A percentile compares a stretch with the other conserved stretches of the same genome.
phyloP scores from a whole-genome alignment of 129 eudicot species.

The Daucus carota region DH1_v3.0 NC_030389.2:11638501-11639000 shows the following conservation, averaged over 20 bases:
- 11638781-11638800: constrained; percentile 61
- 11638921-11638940: neutral
- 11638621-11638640: constrained; percentile 36
- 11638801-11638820: constrained; percentile 77
- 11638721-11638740: constrained; percentile 66
- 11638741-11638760: constrained; percentile 45
- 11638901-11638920: neutral
- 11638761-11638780: constrained; percentile 54
- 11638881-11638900: constrained; percentile 44
- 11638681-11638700: constrained; percentile 66
- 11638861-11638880: constrained; percentile 83
- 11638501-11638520: neutral
- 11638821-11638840: constrained; percentile 94
- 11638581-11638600: constrained; percentile 26
- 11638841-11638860: constrained; percentile 70
- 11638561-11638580: neutral
- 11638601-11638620: constrained; percentile 9
- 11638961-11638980: too few relatives aligned
- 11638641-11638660: constrained; percentile 58
- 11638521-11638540: neutral
- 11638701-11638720: constrained; percentile 61
- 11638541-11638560: neutral
- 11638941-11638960: too few relatives aligned
- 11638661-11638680: constrained; percentile 56
- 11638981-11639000: too few relatives aligned